Conservation (phyloP, 2,329 filamentous ascomycete genomes). For the Colletotrichum tropicale region DNA sequence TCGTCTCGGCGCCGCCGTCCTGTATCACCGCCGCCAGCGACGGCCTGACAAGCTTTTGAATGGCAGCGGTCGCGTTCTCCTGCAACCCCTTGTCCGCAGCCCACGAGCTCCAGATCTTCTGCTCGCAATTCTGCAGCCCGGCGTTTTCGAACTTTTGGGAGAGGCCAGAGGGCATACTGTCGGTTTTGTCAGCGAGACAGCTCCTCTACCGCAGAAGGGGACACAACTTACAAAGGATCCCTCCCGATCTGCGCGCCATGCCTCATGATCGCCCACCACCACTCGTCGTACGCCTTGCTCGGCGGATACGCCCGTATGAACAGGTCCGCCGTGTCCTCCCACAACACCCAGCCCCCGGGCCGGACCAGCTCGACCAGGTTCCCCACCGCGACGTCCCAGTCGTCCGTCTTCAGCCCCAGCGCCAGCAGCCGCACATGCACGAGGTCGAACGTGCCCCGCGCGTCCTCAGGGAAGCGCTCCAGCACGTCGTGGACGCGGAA, state of each 20-base stretch:
- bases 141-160: background rate
- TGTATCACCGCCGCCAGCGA: background rate
- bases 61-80: background rate
- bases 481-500: conserved; percentile 13
- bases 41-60: background rate
- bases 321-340: conserved; percentile 19
- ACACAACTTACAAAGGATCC: background rate
- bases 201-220: too few relatives aligned
- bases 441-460: conserved; percentile 19
- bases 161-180: background rate
- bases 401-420: conserved; percentile 13
- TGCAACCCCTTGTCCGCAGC: background rate
- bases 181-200: background rate
- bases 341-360: conserved; percentile 24
- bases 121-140: background rate
- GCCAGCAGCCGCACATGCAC: conserved; percentile 22
- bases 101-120: conserved; percentile 7
- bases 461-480: conserved; percentile 15
- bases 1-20: conserved; percentile 1
- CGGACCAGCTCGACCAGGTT: conserved; percentile 19
- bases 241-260: background rate
- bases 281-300: conserved; percentile 14
- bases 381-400: conserved; percentile 16
- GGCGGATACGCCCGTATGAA: background rate
- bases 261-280: conserved; percentile 3